Base-by-base conservation (phyloP, 2,329 filamentous ascomycete genomes). In the Aspergillus chevalieri region DNA sequence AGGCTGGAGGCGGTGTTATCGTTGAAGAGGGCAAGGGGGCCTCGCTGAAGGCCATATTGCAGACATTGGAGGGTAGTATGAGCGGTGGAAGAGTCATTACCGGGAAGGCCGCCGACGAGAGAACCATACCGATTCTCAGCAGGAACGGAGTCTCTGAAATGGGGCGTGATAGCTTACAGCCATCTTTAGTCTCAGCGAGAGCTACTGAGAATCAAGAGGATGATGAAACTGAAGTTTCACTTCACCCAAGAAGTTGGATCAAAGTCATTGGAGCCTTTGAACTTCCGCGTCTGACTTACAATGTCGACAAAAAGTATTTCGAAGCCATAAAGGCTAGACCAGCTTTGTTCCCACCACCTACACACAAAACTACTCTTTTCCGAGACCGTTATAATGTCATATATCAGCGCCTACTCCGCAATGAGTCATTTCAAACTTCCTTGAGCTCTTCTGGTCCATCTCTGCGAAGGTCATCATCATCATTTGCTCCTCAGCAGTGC, bases 341-440 rank as follows among this genome's bases (percentile, higher is more conserved):
- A 12, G 85, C 85, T 1, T 65, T 92, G 38, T 76, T 98, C 54
- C 89, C 94, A 0, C 75, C 81, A 7, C 83, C 89, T 14, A 81
- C 84, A 5, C 86, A 91, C 63, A 95, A 95, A 68, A 95, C 89
- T 1, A 77, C 83, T 3, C 75, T 93, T 42, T 96, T 96, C 71
- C 83, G 90, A 56, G 91, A 96, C 66, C 82, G 91, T 54, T 97
- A 94, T 67, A 87, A 95, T 60, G 80, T 97, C 48, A 86, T 97
- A 46, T 87, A 96, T 66, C 92, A 97, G 67, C 85, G 93, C 15
- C 80, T 97, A 15, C 80, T 97, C 38, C 85, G 93, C 44, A 96
- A 96, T 65, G 90, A 96, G 68, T 85, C 88, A 17, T 98, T 98
- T 60, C 91, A 96, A 66, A 83, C 83, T 17, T 89, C 90, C 1